A percentile compares a stretch with the other conserved stretches of the same genome.
Conservation (phyloP, 1,284 basidiomycete species). For the Exobasidium cylindrosporum region DNA sequence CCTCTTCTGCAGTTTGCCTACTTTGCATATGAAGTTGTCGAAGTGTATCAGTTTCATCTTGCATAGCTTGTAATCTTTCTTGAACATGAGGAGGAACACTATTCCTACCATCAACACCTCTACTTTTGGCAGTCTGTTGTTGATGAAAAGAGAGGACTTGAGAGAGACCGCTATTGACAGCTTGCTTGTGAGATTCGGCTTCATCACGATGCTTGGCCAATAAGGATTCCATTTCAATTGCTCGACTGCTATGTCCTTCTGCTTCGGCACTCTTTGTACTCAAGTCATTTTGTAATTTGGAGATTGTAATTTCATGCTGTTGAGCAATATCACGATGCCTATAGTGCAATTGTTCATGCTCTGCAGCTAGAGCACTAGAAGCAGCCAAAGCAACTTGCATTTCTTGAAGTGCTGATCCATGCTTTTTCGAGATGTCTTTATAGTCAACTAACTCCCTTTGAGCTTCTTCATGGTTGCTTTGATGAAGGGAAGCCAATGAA, state of each 20-base stretch:
- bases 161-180: constrained; percentile 42
- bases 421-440: constrained; percentile 66
- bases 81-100: constrained; percentile 31
- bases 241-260: constrained; percentile 63
- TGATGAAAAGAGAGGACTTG: constrained; percentile 44
- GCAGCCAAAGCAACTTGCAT: constrained; percentile 73
- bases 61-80: constrained; percentile 46
- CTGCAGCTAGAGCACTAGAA: constrained; percentile 72
- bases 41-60: constrained; percentile 45
- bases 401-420: constrained; percentile 80
- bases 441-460: constrained; percentile 69
- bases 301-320: constrained; percentile 62
- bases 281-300: constrained; percentile 73
- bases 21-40: constrained; percentile 48
- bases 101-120: constrained; percentile 18
- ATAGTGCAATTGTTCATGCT: constrained; percentile 71
- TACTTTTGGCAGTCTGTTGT: constrained; percentile 22
- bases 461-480: constrained; percentile 71
- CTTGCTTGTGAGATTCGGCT: constrained; percentile 45
- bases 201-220: constrained; percentile 61
- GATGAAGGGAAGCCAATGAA: constrained; percentile 72
- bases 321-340: constrained; percentile 43
- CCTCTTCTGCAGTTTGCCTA: constrained; percentile 54
- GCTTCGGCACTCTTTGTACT: constrained; percentile 60
- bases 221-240: constrained; percentile 73